Evolutionary conservation across 805 yeast species (phyloP).

Genomic region (Kuraishia molischiana): DNA sequence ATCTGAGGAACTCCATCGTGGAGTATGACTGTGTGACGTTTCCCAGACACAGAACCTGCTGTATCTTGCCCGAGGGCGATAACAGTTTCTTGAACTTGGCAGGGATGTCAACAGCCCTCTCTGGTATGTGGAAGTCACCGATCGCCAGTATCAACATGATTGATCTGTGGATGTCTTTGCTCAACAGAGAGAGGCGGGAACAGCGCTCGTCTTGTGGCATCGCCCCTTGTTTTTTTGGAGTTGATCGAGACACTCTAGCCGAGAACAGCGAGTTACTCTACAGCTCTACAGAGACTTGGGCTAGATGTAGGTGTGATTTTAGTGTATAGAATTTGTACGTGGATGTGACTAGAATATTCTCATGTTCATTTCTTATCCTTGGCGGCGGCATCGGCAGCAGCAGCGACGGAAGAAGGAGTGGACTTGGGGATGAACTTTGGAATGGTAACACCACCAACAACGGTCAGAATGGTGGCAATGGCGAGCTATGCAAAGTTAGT

Average conservation of each 20-base stretch:
- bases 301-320: not conserved
- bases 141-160: conserved; percentile 67
- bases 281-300: too few relatives aligned
- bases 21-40: conserved; percentile 63
- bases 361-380: conserved; percentile 2
- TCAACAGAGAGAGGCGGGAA: not conserved
- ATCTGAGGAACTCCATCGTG: conserved; percentile 53
- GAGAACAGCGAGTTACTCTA: too few relatives aligned
- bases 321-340: too few relatives aligned
- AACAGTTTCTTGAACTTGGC: conserved; percentile 63
- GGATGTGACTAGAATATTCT: too few relatives aligned
- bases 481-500: conserved; percentile 39
- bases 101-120: conserved; percentile 60
- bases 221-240: not conserved
- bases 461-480: conserved; percentile 65
- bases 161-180: too few relatives aligned
- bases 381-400: conserved; percentile 2
- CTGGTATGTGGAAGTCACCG: conserved; percentile 88
- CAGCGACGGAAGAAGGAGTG: not conserved
- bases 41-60: conserved; percentile 79
- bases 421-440: conserved; percentile 23
- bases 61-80: conserved; percentile 69
- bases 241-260: too few relatives aligned
- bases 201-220: not conserved
- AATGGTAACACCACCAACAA: conserved; percentile 44